Evolutionary conservation across 2,329 filamentous ascomycete species (phyloP).

Genomic region (Magnaporthiopsis incrustans): DNA sequence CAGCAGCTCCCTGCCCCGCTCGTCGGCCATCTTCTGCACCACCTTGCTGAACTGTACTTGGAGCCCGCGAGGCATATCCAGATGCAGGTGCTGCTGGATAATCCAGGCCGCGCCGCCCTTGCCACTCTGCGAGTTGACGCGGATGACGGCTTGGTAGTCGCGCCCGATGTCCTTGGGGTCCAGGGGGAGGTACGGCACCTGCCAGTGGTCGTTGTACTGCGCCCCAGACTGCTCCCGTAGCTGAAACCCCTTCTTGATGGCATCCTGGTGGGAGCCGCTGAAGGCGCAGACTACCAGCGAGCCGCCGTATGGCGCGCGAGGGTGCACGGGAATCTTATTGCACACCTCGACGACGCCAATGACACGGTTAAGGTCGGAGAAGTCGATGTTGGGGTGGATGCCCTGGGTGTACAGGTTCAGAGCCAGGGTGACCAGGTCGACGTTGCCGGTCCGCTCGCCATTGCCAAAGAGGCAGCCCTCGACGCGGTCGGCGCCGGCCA

Average conservation of each 20-base stretch:
- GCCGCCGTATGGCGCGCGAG: constrained; percentile 82
- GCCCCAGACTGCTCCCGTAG: constrained; percentile 53
- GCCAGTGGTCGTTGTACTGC: constrained; percentile 62
- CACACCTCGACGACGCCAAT: constrained; percentile 86
- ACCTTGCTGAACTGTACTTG: constrained; percentile 86
- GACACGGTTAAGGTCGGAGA: constrained; percentile 77
- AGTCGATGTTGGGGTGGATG: constrained; percentile 76
- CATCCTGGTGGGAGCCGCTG: constrained; percentile 87
- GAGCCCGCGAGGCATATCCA: constrained; percentile 86
- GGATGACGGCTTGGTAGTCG: constrained; percentile 96
- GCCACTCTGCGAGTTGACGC: constrained; percentile 92
- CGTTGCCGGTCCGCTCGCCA: constrained; percentile 90
- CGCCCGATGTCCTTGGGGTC: constrained; percentile 90
- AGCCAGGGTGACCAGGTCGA: constrained; percentile 85
- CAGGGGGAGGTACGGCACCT: constrained; percentile 84
- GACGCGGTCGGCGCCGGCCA: constrained; percentile 91
- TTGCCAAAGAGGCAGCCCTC: constrained; percentile 94
- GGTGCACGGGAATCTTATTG: constrained; percentile 92
- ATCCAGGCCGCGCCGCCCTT: constrained; percentile 95
- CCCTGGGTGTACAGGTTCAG: constrained; percentile 95
- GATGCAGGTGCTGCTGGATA: constrained; percentile 77
- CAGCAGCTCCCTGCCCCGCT: constrained; percentile 73
- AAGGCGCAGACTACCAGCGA: constrained; percentile 90
- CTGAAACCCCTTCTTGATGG: constrained; percentile 89
- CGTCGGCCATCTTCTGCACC: constrained; percentile 75